A percentile compares a stretch with the other conserved stretches of the same genome.
These are phyloP conservation scores for Fusarium succisae DNA, from an alignment of 2,329 filamentous ascomycete genomes.

Conservation along the genomic window DNA sequence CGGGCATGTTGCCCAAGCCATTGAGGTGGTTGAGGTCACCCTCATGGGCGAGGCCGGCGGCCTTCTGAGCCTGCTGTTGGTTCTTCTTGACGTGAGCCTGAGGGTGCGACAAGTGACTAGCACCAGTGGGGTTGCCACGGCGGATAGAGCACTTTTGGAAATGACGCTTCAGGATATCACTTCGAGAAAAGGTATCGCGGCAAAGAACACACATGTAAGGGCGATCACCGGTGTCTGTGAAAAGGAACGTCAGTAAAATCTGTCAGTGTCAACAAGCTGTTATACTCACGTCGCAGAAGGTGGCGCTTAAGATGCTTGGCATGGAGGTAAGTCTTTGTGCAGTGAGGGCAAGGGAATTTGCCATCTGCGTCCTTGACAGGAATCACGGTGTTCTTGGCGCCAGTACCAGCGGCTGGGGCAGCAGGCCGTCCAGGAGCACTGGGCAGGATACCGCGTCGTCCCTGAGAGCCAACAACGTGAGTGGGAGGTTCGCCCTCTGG, in stretches of 20 bases:
- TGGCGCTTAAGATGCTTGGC: slow-evolving; percentile 98
- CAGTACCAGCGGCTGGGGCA: slow-evolving; percentile 75
- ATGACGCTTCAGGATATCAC: slow-evolving; percentile 97
- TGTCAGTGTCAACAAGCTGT: slow-evolving; percentile 40
- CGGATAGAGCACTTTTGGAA: slow-evolving; percentile 99
- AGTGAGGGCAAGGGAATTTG: slow-evolving; percentile 98
- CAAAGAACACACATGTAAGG: slow-evolving; percentile 98
- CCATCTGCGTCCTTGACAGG: slow-evolving; percentile 96
- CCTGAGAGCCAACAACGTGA: slow-evolving; percentile 95
- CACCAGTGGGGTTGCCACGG: slow-evolving; percentile 93
- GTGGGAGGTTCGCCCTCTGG: slow-evolving; percentile 74
- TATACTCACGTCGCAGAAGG: slow-evolving; percentile 87
- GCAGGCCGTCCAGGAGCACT: slow-evolving; percentile 88
- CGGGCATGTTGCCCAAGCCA: slow-evolving; percentile 66
- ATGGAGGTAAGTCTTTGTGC: slow-evolving; percentile 97
- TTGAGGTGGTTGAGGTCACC: slow-evolving; percentile 69
- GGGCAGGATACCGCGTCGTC: slow-evolving; percentile 88
- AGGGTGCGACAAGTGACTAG: slow-evolving; percentile 92
- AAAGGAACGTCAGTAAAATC: slow-evolving; percentile 41
- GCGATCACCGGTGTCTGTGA: slow-evolving; percentile 90
- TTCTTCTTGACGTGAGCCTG: slow-evolving; percentile 88
- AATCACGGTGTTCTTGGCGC: slow-evolving; percentile 82
- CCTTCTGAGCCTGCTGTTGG: slow-evolving; percentile 68
- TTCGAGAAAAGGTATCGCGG: slow-evolving; percentile 96
- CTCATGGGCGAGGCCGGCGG: slow-evolving; percentile 60